These are phyloP conservation scores for Cucurbita maxima DNA, from an alignment of 306 rosid species.

Conservation along the genomic window DNA sequence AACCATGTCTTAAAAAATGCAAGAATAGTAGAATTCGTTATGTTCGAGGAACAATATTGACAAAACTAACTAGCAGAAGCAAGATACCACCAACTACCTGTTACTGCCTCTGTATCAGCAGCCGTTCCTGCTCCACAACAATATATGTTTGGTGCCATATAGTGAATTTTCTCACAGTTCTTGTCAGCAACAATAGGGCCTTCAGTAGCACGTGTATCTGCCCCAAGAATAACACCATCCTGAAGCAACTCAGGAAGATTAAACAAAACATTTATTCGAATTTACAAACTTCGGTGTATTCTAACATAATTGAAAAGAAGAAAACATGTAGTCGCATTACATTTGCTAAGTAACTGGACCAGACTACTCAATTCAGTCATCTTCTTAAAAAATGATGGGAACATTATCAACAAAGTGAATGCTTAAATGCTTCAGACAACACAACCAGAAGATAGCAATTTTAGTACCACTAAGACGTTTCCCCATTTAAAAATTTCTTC, in stretches of 20 bases:
- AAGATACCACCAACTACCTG: slow-evolving; percentile 35
- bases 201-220: slow-evolving; percentile 92
- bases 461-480: not conserved
- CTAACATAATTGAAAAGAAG: not conserved
- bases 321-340: not conserved
- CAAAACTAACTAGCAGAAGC: not conserved
- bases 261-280: not conserved
- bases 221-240: slow-evolving; percentile 99
- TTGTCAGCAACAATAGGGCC: slow-evolving; percentile 89
- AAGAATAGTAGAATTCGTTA: slow-evolving; percentile 15
- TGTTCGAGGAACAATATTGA: slow-evolving; percentile 1
- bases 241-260: slow-evolving; percentile 8
- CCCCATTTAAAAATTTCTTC: not conserved
- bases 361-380: not conserved
- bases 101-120: slow-evolving; percentile 97
- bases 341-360: not conserved
- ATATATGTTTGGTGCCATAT: slow-evolving; percentile 92
- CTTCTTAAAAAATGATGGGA: not conserved
- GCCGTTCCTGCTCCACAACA: slow-evolving; percentile 99
- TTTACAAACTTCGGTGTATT: not conserved
- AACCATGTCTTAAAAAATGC: slow-evolving; percentile 55
- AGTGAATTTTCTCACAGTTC: slow-evolving; percentile 93
- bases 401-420: not conserved
- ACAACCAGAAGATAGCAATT: not conserved
- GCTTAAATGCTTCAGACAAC: not conserved